phyloP scores from a whole-genome alignment of 139 green algal genomes.

The Yamagishiella unicocca region DNA sequence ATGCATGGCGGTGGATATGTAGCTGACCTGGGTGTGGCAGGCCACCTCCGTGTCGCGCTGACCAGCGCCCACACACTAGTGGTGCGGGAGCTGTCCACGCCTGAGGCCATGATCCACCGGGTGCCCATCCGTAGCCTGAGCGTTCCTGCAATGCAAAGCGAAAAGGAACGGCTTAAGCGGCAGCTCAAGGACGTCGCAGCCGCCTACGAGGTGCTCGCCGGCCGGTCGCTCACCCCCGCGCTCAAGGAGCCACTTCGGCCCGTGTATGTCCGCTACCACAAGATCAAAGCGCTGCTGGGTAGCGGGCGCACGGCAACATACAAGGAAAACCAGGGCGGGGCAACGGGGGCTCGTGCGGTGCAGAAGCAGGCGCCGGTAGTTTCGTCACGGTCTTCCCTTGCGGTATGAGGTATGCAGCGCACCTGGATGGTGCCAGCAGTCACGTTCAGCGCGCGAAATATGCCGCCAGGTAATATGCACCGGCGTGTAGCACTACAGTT shows the following conservation, averaged over 20 bases:
- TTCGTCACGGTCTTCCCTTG: no score
- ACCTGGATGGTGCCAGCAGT: no score
- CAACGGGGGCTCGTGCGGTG: background rate
- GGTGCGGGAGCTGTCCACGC: slow-evolving; percentile 15
- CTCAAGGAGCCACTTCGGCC: slow-evolving; percentile 38
- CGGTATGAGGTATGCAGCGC: no score
- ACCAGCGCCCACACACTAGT: background rate
- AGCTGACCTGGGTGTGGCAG: background rate
- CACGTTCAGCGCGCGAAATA: no score
- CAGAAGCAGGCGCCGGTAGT: background rate
- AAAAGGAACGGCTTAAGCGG: slow-evolving; percentile 48
- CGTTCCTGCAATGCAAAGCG: background rate
- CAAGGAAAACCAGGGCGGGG: background rate
- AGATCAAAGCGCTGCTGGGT: slow-evolving; percentile 35
- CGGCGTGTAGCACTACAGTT: no score
- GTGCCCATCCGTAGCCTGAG: slow-evolving; percentile 10
- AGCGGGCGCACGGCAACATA: background rate
- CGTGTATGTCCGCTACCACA: slow-evolving; percentile 47
- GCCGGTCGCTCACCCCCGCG: background rate
- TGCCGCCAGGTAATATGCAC: no score
- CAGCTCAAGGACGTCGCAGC: slow-evolving; percentile 43
- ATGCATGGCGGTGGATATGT: background rate
- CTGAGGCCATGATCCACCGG: slow-evolving; percentile 1
- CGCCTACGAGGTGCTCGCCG: background rate
- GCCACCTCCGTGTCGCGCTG: background rate